Evolutionary conservation across 2,329 filamentous ascomycete species (phyloP), one percentile per base, ranked within the genome.

Genomic region (Phaeoacremonium minimum): DNA sequence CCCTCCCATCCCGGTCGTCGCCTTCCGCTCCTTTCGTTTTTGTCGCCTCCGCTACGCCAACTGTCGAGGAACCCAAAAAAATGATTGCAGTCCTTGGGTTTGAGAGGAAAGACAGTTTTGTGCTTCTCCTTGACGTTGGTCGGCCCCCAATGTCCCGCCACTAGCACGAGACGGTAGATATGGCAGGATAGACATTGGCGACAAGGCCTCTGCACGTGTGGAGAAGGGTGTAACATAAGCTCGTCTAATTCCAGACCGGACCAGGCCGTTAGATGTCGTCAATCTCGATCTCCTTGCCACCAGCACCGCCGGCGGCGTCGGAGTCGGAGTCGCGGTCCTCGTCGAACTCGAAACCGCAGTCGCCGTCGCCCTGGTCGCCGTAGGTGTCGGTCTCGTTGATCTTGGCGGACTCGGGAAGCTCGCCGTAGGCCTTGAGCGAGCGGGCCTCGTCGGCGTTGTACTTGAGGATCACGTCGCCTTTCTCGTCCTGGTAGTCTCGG

Each of bases 331-430:
- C 83, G 49, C 83, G 75, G 66, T 95, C 91, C 65, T 97, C 90
- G 70, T 94, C 93, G 73, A 97, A 97, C 72, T 97, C 93, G 75
- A 98, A 95, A 69, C 93, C 93, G 71, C 86, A 88, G 58, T 95
- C 88, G 66, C 93, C 91, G 63, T 95, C 85, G 65, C 89, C 90
- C 64, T 90, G 87, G 66, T 90, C 87, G 57, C 87, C 80, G 58
- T 85, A 95, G 32, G 88, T 95, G 67, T 97, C 93, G 47, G 89
- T 95, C 80, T 98, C 93, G 80, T 98, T 98, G 80, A 98, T 98
- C 85, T 97, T 97, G 63, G 93, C 93, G 57, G 81, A 86, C 71
- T 97, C 93, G 51, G 93, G 93, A 43, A 98, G 76, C 69, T 98
- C 93, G 64, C 93, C 93, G 67, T 97, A 97, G 45, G 89, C 87